Evolutionary conservation across 2,329 filamentous ascomycete genomes (phyloP).

Genomic region (Sarocladium brachiariae): DNA sequence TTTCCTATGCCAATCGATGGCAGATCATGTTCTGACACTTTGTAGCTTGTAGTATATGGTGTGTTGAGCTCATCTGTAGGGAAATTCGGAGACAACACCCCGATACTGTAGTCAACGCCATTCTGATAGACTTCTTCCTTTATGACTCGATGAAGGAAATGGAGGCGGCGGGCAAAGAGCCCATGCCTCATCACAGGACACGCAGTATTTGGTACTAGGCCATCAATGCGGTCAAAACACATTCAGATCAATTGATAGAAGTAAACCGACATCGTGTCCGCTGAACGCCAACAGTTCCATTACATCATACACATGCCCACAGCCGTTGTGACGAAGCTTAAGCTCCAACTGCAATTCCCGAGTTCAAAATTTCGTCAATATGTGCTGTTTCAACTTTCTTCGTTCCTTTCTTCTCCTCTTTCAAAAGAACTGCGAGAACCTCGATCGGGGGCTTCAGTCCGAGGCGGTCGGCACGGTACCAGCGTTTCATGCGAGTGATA

Average conservation of each 20-base stretch:
- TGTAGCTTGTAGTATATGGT: slow-evolving; percentile 86
- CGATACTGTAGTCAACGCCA: slow-evolving; percentile 69
- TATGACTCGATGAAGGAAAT: slow-evolving; percentile 90
- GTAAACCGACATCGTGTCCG: slow-evolving; percentile 2
- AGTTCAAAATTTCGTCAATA: slow-evolving; percentile 61
- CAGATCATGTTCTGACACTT: not conserved
- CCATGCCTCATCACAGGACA: slow-evolving; percentile 73
- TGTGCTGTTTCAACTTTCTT: slow-evolving; percentile 58
- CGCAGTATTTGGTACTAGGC: slow-evolving; percentile 87
- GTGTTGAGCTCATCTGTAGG: slow-evolving; percentile 77
- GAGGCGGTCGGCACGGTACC: slow-evolving; percentile 78
- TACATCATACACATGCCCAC: slow-evolving; percentile 2
- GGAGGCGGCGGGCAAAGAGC: slow-evolving; percentile 55
- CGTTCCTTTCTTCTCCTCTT: slow-evolving; percentile 48
- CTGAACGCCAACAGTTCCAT: slow-evolving; percentile 12
- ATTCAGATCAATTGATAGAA: not conserved
- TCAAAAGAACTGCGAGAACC: slow-evolving; percentile 76
- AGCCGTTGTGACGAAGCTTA: slow-evolving; percentile 13
- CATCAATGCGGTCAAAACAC: not conserved
- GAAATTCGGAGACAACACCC: slow-evolving; percentile 73
- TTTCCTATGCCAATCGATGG: too few species aligned
- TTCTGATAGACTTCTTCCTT: slow-evolving; percentile 93
- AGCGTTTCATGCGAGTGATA: slow-evolving; percentile 72
- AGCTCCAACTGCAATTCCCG: slow-evolving; percentile 32
- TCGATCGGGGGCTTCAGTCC: slow-evolving; percentile 84